Evolutionary conservation across 768 basidiomycete genomes (phyloP).

Genomic region (Pleurotus sapidus): DNA sequence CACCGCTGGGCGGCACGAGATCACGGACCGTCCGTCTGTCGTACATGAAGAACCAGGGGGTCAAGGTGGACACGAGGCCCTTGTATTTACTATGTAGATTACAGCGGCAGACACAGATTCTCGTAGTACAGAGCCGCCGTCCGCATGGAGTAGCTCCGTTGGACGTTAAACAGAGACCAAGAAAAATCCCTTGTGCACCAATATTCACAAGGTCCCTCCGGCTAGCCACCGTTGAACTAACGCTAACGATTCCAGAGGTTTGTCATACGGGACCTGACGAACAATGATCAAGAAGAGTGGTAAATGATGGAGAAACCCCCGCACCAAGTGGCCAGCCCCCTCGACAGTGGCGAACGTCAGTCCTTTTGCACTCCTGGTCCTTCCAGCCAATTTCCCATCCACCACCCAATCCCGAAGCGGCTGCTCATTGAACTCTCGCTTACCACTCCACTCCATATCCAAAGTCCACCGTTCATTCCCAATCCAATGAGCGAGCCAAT

Average conservation of each 20-base stretch:
- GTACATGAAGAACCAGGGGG: too few species aligned
- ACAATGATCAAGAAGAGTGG: neutral
- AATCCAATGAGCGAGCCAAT: constrained; percentile 61
- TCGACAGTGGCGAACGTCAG: constrained; percentile 64
- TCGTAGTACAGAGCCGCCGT: too few species aligned
- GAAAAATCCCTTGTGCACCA: too few species aligned
- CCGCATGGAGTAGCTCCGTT: too few species aligned
- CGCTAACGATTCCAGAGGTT: constrained; percentile 52
- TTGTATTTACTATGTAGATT: too few species aligned
- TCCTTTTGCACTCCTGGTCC: constrained; percentile 36
- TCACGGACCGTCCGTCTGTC: too few species aligned
- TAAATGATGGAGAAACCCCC: constrained; percentile 12
- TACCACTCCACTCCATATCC: constrained; percentile 57
- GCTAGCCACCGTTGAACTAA: constrained; percentile 52
- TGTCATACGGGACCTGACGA: constrained; percentile 54
- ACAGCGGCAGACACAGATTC: too few species aligned
- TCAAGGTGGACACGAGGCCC: too few species aligned
- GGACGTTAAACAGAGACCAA: too few species aligned
- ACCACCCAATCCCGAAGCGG: constrained; percentile 58
- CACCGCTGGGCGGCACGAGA: too few species aligned
- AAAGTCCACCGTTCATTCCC: constrained; percentile 64
- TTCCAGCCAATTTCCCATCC: constrained; percentile 39
- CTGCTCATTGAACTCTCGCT: constrained; percentile 34
- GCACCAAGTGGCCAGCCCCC: constrained; percentile 74
- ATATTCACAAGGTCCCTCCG: neutral